Evolutionary conservation across 768 basidiomycete species (phyloP).

Genomic region (Leccinum variicolor): DNA sequence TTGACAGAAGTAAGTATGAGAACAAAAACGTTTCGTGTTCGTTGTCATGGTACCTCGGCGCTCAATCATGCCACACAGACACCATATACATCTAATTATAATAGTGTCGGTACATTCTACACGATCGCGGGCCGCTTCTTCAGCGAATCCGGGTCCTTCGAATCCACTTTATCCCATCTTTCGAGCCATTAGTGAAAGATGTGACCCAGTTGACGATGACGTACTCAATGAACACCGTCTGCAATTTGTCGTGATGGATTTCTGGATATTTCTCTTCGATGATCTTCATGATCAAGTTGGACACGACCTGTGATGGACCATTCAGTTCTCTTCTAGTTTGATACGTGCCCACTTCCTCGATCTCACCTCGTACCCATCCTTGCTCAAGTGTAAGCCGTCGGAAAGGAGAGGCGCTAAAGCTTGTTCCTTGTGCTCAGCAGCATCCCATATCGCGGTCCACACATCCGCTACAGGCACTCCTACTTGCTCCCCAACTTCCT

Average conservation of each 20-base stretch:
- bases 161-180: constrained; percentile 26
- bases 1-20: background rate
- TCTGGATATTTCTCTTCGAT: constrained; percentile 63
- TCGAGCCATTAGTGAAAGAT: background rate
- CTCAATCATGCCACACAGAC: background rate
- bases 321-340: constrained; percentile 1
- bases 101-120: background rate
- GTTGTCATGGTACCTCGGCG: constrained; percentile 13
- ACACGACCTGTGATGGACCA: constrained; percentile 54
- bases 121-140: constrained; percentile 16
- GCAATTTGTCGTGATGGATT: constrained; percentile 61
- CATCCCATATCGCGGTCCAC: constrained; percentile 73
- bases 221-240: constrained; percentile 57
- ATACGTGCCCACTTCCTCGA: background rate
- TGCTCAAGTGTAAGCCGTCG: constrained; percentile 82
- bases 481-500: constrained; percentile 52
- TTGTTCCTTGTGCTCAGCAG: constrained; percentile 58
- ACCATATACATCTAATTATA: background rate
- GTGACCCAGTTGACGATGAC: constrained; percentile 26
- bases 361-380: constrained; percentile 69
- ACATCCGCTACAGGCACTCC: constrained; percentile 66
- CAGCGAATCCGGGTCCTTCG: constrained; percentile 20
- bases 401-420: constrained; percentile 49
- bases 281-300: constrained; percentile 54
- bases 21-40: constrained; percentile 8